Evolutionary conservation across 2,329 filamentous ascomycete species (phyloP), one percentile per base, ranked within the genome.

Genomic region (Pestalotiopsis sp.): DNA sequence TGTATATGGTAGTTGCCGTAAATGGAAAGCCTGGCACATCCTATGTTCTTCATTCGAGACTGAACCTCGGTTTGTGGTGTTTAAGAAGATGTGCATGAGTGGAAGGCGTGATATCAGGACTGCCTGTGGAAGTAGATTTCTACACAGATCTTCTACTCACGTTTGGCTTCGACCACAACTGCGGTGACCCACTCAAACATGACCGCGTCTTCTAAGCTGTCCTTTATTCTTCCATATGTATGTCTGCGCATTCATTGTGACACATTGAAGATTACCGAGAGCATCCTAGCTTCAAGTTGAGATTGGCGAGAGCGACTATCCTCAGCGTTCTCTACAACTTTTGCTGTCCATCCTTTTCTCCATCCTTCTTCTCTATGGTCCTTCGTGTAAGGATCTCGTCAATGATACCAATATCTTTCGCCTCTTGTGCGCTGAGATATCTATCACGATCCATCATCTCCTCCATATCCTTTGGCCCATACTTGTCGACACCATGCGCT

Each of bases 401-500:
- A 70, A 99, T 90, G 74, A 99, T 93, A 0, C 96, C 96, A 80
- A 97, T 88, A 64, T 97, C 93, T 75, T 94, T 84, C 9, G 96
- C 96, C 83, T 99, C 95, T 60, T 93, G 84, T 0, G 95, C 94
- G 67, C 92, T 92, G 87, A 99, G 88, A 75, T 98, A 98, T 77
- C 96, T 96, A 80, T 99, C 96, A 68, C 96, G 86, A 84, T 99
- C 96, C 95, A 99, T 98, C 79, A 98, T 88, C 78, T 91, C 93
- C 80, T 96, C 95, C 76, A 99, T 92, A 76, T 97, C 92, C 63
- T 94, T 91, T 45, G 97, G 76, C 41, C 86, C 90, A 79, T 94
- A 91, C 80, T 93, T 93, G 25, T 97, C 93, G 69, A 92, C 78
- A 1, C 88, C 91, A 76, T 93, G 88, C 64, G 90, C 86, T 79